These are phyloP conservation scores for Sporothrix sp. DNA, from an alignment of 2,329 filamentous ascomycete genomes.

Conservation along the genomic window DNA sequence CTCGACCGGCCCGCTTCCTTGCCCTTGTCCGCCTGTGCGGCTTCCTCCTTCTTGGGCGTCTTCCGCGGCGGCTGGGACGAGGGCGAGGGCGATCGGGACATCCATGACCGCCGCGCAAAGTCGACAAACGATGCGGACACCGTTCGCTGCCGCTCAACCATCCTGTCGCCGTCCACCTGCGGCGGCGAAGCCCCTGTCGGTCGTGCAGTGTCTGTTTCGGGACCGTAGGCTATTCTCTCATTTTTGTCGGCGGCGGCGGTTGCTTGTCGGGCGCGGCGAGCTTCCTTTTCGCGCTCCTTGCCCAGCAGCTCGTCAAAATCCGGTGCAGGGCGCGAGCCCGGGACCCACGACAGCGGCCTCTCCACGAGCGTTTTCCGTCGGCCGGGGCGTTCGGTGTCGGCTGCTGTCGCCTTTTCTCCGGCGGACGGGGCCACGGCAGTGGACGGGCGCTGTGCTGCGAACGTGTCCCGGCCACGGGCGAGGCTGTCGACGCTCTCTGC, in stretches of 20 bases:
- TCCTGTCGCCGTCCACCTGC: constrained; percentile 8
- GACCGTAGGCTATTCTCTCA: neutral
- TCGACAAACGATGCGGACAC: constrained; percentile 39
- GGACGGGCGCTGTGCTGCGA: neutral
- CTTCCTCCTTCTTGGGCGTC: constrained; percentile 4
- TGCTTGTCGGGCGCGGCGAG: neutral
- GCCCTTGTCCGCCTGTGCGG: neutral
- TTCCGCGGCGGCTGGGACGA: constrained; percentile 27
- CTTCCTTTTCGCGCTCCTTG: constrained; percentile 18
- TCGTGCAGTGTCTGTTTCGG: constrained; percentile 2
- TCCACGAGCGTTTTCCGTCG: constrained; percentile 40
- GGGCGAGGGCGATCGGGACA: constrained; percentile 38
- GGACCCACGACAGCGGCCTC: constrained; percentile 44
- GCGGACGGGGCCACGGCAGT: constrained; percentile 2
- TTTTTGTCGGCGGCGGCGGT: constrained; percentile 3
- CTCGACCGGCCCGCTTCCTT: constrained; percentile 7
- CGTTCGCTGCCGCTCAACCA: constrained; percentile 23
- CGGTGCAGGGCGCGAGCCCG: constrained; percentile 33
- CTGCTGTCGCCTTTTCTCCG: constrained; percentile 9
- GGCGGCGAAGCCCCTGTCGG: neutral
- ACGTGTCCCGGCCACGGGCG: no score
- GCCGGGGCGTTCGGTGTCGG: constrained; percentile 23
- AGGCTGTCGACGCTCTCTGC: neutral
- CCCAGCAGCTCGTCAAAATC: constrained; percentile 26
- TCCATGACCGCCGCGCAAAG: constrained; percentile 44